Base-by-base conservation (phyloP, 495 filamentous ascomycete genomes). In the Melanomma pulvis-pyrius region DNA sequence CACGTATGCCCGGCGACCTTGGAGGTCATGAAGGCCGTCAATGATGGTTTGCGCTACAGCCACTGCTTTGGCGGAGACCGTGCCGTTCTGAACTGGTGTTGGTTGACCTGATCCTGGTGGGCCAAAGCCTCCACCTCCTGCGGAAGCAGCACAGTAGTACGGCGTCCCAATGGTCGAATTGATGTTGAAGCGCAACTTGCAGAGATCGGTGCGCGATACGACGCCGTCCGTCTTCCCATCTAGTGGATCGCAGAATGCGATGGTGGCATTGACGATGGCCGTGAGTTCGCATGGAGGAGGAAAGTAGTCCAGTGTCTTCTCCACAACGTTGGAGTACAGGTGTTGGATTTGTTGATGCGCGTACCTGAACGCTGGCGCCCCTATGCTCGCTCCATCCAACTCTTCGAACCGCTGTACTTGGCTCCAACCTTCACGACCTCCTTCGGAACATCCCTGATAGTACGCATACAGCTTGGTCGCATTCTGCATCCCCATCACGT, bases 181-280 rank as follows among this genome's bases (percentile, higher is more conserved):
- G 50, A 82, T 69, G 62, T 83, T 77, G 68, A 80, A 82, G 55
- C 78, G 61, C 4, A 81, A 71, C 55, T 74, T 76, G 77, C 83
- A 85, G 32, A 84, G 78, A 58, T 85, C 82, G 1, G 80, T 78
- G 6, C 82, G 75, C 26, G 80, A 76, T 44, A 84, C 73, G 12
- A 86, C 83, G 22, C 82, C 83, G 62, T 86, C 83, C 6, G 74
- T 77, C 34, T 74, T 75, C 3, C 83, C 83, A 59, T 85, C 83
- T 12, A 85, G 73, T 41, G 75, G 70, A 59, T 86, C 83, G 24
- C 83, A 86, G 25, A 79, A 79, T 2, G 76, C 72, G 57, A 84
- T 83, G 17, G 81, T 83, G 17, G 74, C 74, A 55, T 81, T 83
- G 19, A 79, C 79, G 54, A 84, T 83, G 65, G 81, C 80, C 15